Base-by-base conservation (phyloP, 805 yeast species). In the Candida vaughaniae region DNA sequence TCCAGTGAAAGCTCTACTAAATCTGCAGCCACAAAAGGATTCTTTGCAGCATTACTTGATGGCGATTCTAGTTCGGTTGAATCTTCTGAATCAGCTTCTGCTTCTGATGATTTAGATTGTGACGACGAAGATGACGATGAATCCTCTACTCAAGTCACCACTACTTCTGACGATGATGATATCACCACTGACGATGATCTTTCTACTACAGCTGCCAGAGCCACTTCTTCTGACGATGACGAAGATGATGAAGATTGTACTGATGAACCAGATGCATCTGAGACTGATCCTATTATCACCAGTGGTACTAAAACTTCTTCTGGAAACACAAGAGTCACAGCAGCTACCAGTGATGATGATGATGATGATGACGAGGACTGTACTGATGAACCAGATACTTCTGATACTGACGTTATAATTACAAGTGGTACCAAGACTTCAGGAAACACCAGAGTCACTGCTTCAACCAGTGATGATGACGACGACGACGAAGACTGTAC, bases 401-500 rank as follows among this genome's bases (percentile, higher is more conserved):
- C 16, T n/a, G 17, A 5, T n/a, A 29, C 25, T 35, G 5, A 14
- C 19, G 16, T 9, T 16, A 9, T 8, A 5, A 8, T 20, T 5
- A 28, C 25, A 23, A 16, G 20, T 17, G 31, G 29, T 26, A 27
- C 46, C 6, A 30, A 39, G 11, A 28, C 45, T 16, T 17, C 29
- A 9, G 35, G 32, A 18, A 42, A 28, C 22, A 12, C 31, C 11
- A 18, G 29, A 2, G 25, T 35, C 16, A 28, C 33, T 26, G 16
- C 32, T 18, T 25, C 26, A 18, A 12, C 35, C 7, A 19, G 35
- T 15, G 50, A 45, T 27, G 49, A 46, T 32, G 29, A 39, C 25
- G 52, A 43, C 20, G 53, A 48, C 17, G 52, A 47, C 3, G 46
- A 41, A 17, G 48, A 41, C 12, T 39, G 42, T 35, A 33, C 20